Evolutionary conservation across 768 basidiomycete species (phyloP), one percentile per base, ranked within the genome.

Genomic region (Naganishia vaughanmartiniae): DNA sequence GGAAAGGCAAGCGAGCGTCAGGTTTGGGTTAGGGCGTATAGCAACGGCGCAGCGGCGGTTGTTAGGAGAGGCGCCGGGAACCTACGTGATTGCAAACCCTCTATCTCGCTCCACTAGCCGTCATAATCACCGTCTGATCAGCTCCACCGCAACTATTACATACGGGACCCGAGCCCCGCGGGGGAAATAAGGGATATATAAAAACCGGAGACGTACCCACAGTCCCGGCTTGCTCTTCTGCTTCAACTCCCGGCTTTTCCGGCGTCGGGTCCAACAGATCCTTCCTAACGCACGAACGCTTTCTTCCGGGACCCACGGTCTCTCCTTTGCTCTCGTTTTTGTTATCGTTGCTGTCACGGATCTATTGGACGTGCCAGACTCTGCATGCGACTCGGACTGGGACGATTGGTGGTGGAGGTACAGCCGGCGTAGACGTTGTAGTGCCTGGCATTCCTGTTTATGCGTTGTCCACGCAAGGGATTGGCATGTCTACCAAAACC

Each of bases 241-340:
- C 42, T 42, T 69, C 73, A 74, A 85, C 19, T 82, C 80, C 14
- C 79, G 77, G 2, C 89, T 87, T 45, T 85, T 82, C 71, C 86
- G 87, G 77, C 86, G 85, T 66, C 84, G 85, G 31, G 76, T 82
- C 89, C 89, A 91, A 33, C 92, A 75, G 21, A 94, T 84, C 51
- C 92, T 86, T 0, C 87, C 92, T 17, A 97, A 81, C 73, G 88
- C 89, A 63, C 94, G 83, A 12, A 95, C 84, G 0, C 89, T 90
- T 70, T 95, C 93, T 36, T 85, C 87, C 0, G 93, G 91, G 21
- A 81, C 63, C 68, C 74, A 78, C 10, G 57, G 54, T 55, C 68
- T 36, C 53, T 74, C 71, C 4, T 54, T 69, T 65, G 65, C 55
- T 54, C 54, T 15, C 34, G 6, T 34, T 33, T 1, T 7, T 26